Percentiles rank a stretch among this genome's conserved stretches.
These are phyloP conservation scores for Hanseniaspora meyeri DNA, from an alignment of 805 yeast species.

Conservation along the genomic window DNA sequence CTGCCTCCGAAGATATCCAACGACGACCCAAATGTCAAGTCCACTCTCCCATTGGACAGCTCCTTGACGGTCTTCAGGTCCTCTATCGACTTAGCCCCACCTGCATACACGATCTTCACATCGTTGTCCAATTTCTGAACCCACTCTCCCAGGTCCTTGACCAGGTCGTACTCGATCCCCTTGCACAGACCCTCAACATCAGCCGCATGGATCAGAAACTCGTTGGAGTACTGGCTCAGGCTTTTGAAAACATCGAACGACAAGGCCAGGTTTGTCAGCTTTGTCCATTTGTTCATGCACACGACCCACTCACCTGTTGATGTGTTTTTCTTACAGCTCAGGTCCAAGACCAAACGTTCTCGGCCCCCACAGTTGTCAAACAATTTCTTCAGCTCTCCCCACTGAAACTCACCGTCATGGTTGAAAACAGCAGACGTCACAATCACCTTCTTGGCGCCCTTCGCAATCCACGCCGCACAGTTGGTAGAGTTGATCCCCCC, in stretches of 20 bases:
- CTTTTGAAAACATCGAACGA: constrained; percentile 39
- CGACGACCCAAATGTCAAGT: constrained; percentile 85
- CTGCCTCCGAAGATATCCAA: constrained; percentile 90
- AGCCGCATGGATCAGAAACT: constrained; percentile 91
- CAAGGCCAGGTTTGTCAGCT: constrained; percentile 56
- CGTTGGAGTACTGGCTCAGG: constrained; percentile 60
- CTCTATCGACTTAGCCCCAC: constrained; percentile 70
- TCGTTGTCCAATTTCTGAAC: constrained; percentile 30
- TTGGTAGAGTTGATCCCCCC: constrained; percentile 77
- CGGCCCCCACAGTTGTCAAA: constrained; percentile 35
- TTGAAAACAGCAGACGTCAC: constrained; percentile 80
- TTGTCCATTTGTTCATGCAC: constrained; percentile 98
- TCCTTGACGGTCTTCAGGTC: constrained; percentile 58
- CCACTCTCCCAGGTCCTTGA: constrained; percentile 66
- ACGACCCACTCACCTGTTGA: constrained; percentile 58
- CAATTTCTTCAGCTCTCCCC: constrained; percentile 41
- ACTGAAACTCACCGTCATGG: constrained; percentile 36
- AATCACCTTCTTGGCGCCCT: constrained; percentile 76
- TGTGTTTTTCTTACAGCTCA: constrained; percentile 54
- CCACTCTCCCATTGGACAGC: constrained; percentile 72
- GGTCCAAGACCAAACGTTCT: constrained; percentile 64
- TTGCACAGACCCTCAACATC: constrained; percentile 94
- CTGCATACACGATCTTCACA: constrained; percentile 83
- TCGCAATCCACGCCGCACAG: constrained; percentile 64
- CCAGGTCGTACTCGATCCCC: constrained; percentile 80